phyloP scores from a whole-genome alignment of 2,329 filamentous ascomycete species.

The Rutstroemia sp. region DNA sequence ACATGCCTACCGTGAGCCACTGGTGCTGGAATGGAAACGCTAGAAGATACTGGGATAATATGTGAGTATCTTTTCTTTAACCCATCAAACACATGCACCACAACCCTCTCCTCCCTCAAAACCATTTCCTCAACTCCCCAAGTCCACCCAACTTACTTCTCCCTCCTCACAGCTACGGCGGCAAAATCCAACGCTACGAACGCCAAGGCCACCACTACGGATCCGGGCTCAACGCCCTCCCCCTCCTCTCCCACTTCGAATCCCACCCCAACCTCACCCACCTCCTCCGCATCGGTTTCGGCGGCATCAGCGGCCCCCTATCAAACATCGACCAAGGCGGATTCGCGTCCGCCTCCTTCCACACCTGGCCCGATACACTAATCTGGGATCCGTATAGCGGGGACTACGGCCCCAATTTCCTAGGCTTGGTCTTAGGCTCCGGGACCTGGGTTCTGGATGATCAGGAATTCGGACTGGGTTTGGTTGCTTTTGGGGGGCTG shows the following conservation, averaged over 20 bases:
- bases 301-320: slow-evolving; percentile 43
- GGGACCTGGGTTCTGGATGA: slow-evolving; percentile 43
- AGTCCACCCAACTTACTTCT: neutral
- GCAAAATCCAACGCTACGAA: slow-evolving; percentile 35
- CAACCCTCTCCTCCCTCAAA: neutral
- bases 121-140: too few species aligned
- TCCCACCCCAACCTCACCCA: slow-evolving; percentile 39
- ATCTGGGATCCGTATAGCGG: slow-evolving; percentile 49
- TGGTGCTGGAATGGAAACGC: slow-evolving; percentile 59
- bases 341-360: slow-evolving; percentile 48
- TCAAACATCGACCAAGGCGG: slow-evolving; percentile 49
- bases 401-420: slow-evolving; percentile 49
- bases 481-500: slow-evolving; percentile 44
- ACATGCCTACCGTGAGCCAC: slow-evolving; percentile 49
- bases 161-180: slow-evolving; percentile 1
- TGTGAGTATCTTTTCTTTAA: slow-evolving; percentile 27
- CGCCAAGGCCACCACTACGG: slow-evolving; percentile 55
- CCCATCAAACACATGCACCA: too few species aligned
- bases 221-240: slow-evolving; percentile 48
- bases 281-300: slow-evolving; percentile 46
- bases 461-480: slow-evolving; percentile 31
- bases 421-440: slow-evolving; percentile 43
- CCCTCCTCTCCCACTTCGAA: slow-evolving; percentile 45
- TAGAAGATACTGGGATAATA: slow-evolving; percentile 36
- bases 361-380: slow-evolving; percentile 48